Evolutionary conservation across 2,329 filamentous ascomycete species (phyloP).

Genomic region (Ceratocystiopsis minuta): DNA sequence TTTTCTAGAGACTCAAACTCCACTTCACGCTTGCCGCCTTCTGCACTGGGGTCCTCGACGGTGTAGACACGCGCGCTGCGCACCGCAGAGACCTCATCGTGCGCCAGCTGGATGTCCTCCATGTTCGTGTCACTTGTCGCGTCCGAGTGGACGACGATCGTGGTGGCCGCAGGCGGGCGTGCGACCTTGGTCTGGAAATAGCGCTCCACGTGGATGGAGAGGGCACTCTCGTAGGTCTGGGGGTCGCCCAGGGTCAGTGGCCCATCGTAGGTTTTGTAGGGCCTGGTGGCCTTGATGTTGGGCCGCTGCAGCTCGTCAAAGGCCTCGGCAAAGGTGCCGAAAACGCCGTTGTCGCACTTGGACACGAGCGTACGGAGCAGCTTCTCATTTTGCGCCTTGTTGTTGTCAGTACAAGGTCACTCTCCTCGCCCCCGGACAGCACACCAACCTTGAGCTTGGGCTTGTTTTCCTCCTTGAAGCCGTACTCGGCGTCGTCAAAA

Average conservation of each 20-base stretch:
- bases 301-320: constrained; percentile 65
- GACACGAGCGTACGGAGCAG: constrained; percentile 47
- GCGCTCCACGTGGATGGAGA: constrained; percentile 74
- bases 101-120: constrained; percentile 28
- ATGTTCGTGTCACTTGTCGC: constrained; percentile 26
- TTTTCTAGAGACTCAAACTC: constrained; percentile 72
- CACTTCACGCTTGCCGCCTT: constrained; percentile 67
- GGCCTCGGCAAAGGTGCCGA: constrained; percentile 75
- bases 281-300: constrained; percentile 54
- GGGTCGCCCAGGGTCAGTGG: constrained; percentile 63
- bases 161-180: constrained; percentile 55
- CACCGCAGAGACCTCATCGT: constrained; percentile 48
- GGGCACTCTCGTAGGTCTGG: constrained; percentile 50
- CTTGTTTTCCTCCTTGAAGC: constrained; percentile 85
- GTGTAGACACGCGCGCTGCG: constrained; percentile 64
- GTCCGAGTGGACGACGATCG: constrained; percentile 45
- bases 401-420: not conserved
- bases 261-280: constrained; percentile 65
- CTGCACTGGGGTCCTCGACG: constrained; percentile 54
- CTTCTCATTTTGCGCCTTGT: constrained; percentile 53
- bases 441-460: constrained; percentile 42
- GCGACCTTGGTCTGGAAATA: constrained; percentile 77
- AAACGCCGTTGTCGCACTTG: constrained; percentile 47
- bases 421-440: not conserved
- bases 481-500: constrained; percentile 80